Base-by-base conservation (phyloP, 768 basidiomycete genomes). In the Lactarius quietus region DNA sequence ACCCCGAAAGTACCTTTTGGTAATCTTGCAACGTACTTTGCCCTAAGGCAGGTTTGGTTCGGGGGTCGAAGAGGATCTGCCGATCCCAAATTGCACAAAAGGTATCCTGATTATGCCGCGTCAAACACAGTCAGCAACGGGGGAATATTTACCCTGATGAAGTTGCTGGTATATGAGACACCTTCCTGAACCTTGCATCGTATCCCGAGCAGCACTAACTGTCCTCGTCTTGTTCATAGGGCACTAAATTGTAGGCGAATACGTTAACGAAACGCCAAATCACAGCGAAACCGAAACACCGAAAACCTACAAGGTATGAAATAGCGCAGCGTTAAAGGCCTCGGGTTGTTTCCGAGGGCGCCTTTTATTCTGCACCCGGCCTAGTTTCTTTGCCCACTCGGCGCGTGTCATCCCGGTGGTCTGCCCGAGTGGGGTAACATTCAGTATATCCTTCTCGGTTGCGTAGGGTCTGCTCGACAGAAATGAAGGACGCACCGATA, bases 1-100 rank as follows among this genome's bases (percentile, higher is more conserved):
- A 35, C 20, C 57, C 48, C 43, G 17, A 35, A 14, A n/a, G 15
- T 63, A 85, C 88, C 79, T 90, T 82, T 65, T 80, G 74, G 69
- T 86, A 93, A 72, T 93, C 90, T 57, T 87, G 85, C n/a, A 94
- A 74, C 91, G 93, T 93, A 65, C 88, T n/a, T n/a, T n/a, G n/a
- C n/a, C n/a, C n/a, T n/a, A n/a, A n/a, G n/a, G n/a, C 33, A 33
- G 33, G 33, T 33, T 4, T 33, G 8, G 4, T 8, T 33, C 8
- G 4, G 0, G 92, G 90, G 0, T 86, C 86, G 18, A 92, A 81
- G 2, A 93, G 77, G 48, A 93, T 87, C 51, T 87, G 82, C 85
- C 88, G 90, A 0, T 86, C 88, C 86, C 90, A 92, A 61, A 83
- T 82, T 0, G 91, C 90, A 15, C 92, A 84, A 73, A 82, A 93